Percentiles rank a stretch among this genome's conserved stretches.
Conservation (phyloP, 176 grass and related monocot species). For the Musa itinerans region DNA sequence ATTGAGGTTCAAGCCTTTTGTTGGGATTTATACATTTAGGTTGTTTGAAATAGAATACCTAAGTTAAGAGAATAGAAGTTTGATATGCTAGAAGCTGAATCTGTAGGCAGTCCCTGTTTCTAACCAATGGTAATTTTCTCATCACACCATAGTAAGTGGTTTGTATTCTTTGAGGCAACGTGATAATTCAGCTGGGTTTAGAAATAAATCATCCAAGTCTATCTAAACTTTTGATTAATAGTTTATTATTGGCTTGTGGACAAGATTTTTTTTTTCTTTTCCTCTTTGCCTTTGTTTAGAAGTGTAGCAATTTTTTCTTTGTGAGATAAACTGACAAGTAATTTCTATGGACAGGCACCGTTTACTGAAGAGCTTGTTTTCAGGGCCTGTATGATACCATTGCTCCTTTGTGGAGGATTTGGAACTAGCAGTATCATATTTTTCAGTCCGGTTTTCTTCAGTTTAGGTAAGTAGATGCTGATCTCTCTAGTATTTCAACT, state of each 20-base stretch:
- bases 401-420: constrained; percentile 92
- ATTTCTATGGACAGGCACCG: constrained; percentile 62
- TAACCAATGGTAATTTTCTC: background rate
- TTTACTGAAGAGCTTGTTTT: constrained; percentile 90
- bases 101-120: background rate
- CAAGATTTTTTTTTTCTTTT: background rate
- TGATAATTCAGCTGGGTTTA: background rate
- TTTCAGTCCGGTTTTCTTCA: constrained; percentile 90
- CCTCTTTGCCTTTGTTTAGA: background rate
- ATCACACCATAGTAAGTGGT: background rate
- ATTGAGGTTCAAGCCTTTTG: background rate
- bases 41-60: too few species aligned
- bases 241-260: background rate
- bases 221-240: background rate
- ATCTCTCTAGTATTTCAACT: background rate
- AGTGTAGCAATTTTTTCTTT: constrained; percentile 23
- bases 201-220: background rate
- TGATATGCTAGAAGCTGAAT: background rate
- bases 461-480: constrained; percentile 61
- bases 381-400: constrained; percentile 89
- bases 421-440: constrained; percentile 62
- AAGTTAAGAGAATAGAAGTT: too few species aligned
- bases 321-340: background rate
- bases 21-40: background rate
- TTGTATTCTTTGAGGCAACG: background rate